A percentile compares a stretch with the other conserved stretches of the same genome.
These are phyloP conservation scores for Fusarium compactum DNA, from an alignment of 2,329 filamentous ascomycete species.

Conservation along the genomic window DNA sequence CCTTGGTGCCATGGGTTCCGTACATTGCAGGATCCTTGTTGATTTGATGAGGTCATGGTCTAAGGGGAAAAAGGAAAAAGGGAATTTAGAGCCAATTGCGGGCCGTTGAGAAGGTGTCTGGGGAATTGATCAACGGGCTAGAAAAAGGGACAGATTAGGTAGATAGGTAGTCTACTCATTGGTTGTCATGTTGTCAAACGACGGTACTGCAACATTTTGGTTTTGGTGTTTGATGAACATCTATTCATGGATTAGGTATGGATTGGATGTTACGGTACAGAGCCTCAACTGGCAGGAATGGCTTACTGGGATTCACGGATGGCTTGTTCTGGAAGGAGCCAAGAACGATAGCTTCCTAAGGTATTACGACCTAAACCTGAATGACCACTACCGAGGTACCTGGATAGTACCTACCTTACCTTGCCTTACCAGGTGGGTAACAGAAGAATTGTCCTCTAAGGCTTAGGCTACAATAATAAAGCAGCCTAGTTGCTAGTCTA, in stretches of 20 bases:
- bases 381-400: background rate
- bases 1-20: slow-evolving; percentile 14
- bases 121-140: slow-evolving; percentile 32
- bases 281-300: slow-evolving; percentile 20
- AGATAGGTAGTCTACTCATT: background rate
- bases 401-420: background rate
- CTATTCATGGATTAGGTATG: background rate
- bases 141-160: slow-evolving; percentile 1
- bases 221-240: background rate
- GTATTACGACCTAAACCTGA: background rate
- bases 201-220: background rate
- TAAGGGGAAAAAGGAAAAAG: slow-evolving; percentile 25
- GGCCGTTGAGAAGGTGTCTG: slow-evolving; percentile 24
- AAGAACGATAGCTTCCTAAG: slow-evolving; percentile 5
- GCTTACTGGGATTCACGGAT: background rate
- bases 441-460: too few species aligned
- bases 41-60: slow-evolving; percentile 44
- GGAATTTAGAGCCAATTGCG: slow-evolving; percentile 36
- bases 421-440: background rate
- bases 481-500: too few species aligned
- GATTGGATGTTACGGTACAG: background rate
- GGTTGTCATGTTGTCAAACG: background rate
- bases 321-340: slow-evolving; percentile 38
- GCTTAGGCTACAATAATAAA: too few species aligned
- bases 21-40: slow-evolving; percentile 2